These are phyloP conservation scores for Spiraea crenata DNA, from an alignment of 331 rosid species.

Conservation along the genomic window DNA sequence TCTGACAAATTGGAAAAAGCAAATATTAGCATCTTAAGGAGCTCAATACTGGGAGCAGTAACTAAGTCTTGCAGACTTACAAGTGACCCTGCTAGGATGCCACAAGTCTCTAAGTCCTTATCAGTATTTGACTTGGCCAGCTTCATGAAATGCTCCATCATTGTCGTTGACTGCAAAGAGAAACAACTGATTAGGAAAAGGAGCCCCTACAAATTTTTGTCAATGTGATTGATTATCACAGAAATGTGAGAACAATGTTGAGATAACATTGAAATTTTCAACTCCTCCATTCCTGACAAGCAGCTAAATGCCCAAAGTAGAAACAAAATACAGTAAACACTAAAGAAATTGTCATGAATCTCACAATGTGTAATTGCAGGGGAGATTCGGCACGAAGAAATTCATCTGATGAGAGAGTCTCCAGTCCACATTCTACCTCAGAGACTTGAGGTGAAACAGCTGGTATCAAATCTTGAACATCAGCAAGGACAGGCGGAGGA, in stretches of 20 bases:
- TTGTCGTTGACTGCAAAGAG: conserved; percentile 67
- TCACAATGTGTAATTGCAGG: conserved; percentile 81
- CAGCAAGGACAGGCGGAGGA: conserved; percentile 96
- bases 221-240: not conserved
- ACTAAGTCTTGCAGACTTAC: conserved; percentile 51
- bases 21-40: conserved; percentile 15
- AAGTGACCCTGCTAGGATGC: conserved; percentile 90
- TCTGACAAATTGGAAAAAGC: conserved; percentile 46
- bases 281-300: conserved; percentile 11
- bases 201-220: not conserved
- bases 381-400: conserved; percentile 67
- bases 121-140: conserved; percentile 85
- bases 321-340: not conserved
- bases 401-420: conserved; percentile 49
- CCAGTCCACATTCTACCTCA: conserved; percentile 49
- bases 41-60: not conserved
- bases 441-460: conserved; percentile 52
- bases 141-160: conserved; percentile 91
- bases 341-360: conserved; percentile 31
- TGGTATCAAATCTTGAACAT: conserved; percentile 86
- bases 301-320: not conserved
- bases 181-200: conserved; percentile 26
- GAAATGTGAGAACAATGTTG: not conserved
- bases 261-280: not conserved
- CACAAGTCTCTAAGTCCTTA: conserved; percentile 91